Conservation (phyloP, 176 grass and related monocot species). For the Themeda triandra region DNA sequence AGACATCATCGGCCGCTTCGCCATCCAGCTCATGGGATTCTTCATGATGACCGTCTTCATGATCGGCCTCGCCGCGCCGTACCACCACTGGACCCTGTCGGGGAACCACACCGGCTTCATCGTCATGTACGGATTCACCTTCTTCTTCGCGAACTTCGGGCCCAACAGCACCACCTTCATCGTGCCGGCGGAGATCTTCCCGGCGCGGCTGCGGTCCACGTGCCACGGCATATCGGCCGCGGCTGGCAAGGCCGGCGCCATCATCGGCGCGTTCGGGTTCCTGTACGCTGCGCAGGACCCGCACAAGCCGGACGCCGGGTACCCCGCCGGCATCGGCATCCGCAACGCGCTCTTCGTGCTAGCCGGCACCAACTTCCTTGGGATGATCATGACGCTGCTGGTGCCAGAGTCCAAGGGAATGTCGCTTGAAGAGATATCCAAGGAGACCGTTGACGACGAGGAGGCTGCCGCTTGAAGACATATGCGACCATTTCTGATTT, state of each 20-base stretch:
- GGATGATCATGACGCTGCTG: constrained; percentile 35
- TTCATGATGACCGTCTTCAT: constrained; percentile 60
- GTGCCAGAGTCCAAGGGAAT: constrained; percentile 56
- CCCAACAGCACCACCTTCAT: constrained; percentile 80
- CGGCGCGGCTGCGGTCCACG: constrained; percentile 60
- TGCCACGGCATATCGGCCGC: constrained; percentile 82
- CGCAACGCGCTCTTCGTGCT: constrained; percentile 55
- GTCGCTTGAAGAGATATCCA: constrained; percentile 58
- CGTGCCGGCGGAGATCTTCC: constrained; percentile 79
- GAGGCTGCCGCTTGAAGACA: neutral
- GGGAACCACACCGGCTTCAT: constrained; percentile 38
- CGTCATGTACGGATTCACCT: constrained; percentile 47
- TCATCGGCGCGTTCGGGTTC: constrained; percentile 59
- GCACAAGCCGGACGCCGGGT: constrained; percentile 30
- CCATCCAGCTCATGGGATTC: constrained; percentile 52
- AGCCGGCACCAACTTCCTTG: constrained; percentile 32
- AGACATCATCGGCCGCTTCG: constrained; percentile 42
- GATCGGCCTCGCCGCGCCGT: constrained; percentile 58
- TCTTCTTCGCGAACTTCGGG: constrained; percentile 93
- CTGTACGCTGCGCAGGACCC: constrained; percentile 49
- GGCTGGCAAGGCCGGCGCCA: constrained; percentile 47
- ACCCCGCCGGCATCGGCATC: constrained; percentile 44
- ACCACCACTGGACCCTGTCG: constrained; percentile 35
- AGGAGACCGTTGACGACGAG: constrained; percentile 27
- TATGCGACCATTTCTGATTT: too few relatives aligned